Conservation (phyloP, 2,329 filamentous ascomycete genomes). For the Neoscytalidium dimidiatum region DNA sequence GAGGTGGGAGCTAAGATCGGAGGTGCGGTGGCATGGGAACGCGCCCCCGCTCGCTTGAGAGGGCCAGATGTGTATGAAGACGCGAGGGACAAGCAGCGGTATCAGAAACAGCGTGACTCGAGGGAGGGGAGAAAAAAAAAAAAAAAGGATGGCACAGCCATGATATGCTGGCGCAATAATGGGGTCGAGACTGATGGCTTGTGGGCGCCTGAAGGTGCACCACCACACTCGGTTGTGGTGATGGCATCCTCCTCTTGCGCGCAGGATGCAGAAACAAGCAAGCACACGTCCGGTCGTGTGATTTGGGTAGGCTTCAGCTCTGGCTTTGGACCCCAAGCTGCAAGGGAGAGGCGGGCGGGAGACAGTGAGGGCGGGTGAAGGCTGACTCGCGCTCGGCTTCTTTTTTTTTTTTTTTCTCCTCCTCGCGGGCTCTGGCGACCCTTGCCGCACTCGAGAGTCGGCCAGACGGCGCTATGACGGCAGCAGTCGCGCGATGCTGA, state of each 20-base stretch:
- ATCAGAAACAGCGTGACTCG: background rate
- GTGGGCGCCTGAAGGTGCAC: background rate
- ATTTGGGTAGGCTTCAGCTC: background rate
- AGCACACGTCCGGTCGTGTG: background rate
- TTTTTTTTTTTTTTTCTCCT: background rate
- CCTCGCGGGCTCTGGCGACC: background rate
- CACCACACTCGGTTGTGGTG: background rate
- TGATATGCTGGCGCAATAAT: background rate
- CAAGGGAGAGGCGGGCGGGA: background rate
- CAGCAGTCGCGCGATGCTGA: background rate
- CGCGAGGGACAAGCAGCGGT: background rate
- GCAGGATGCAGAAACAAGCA: background rate
- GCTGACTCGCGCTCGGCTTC: background rate
- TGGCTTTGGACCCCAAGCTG: background rate
- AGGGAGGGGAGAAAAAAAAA: background rate
- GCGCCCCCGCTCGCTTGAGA: conserved; percentile 3
- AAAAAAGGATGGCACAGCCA: background rate
- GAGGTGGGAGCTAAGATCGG: background rate
- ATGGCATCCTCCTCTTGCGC: background rate
- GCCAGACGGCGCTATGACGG: background rate
- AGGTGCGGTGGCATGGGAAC: background rate
- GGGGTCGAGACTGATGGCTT: background rate
- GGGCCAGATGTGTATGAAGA: background rate
- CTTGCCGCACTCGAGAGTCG: background rate
- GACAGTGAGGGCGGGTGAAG: background rate